A percentile compares a stretch with the other conserved stretches of the same genome.
Conservation (phyloP, 2,329 filamentous ascomycete genomes). For the Lasiodiplodia citricola region DNA sequence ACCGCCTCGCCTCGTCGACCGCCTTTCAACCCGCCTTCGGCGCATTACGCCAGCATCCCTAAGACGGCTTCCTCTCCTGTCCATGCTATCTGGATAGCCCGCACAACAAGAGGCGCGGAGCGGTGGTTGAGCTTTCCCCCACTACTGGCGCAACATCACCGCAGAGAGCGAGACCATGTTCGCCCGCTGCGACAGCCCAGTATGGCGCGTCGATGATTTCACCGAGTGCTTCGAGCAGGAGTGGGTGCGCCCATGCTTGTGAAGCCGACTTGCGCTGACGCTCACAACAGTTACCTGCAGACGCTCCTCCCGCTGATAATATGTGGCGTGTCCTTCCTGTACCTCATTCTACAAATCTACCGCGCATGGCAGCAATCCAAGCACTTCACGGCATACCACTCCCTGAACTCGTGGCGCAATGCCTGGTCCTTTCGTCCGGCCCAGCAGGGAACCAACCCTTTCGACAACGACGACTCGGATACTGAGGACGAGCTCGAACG, state of each 20-base stretch:
- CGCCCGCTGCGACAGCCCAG: constrained; percentile 60
- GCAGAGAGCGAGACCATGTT: constrained; percentile 54
- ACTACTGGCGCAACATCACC: constrained; percentile 22
- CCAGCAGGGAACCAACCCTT: constrained; percentile 36
- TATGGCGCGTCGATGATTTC: constrained; percentile 68
- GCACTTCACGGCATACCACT: constrained; percentile 63
- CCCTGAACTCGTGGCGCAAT: constrained; percentile 54
- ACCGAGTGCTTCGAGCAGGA: constrained; percentile 68
- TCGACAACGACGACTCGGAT: constrained; percentile 45
- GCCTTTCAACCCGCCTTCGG: constrained; percentile 20
- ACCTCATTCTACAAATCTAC: constrained; percentile 65
- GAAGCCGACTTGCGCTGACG: constrained; percentile 20
- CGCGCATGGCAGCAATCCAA: constrained; percentile 60
- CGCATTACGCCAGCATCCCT: constrained; percentile 2
- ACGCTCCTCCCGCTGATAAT: constrained; percentile 77
- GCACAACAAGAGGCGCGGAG: constrained; percentile 6
- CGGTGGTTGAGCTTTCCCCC: constrained; percentile 19
- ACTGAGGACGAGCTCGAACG: constrained; percentile 66
- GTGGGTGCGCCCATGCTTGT: constrained; percentile 49
- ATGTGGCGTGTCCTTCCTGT: constrained; percentile 71
- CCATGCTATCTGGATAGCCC: constrained; percentile 6
- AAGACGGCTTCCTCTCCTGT: constrained; percentile 4
- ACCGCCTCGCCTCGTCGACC: constrained; percentile 11
- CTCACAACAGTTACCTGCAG: constrained; percentile 70
- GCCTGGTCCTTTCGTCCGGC: constrained; percentile 41